Evolutionary conservation across 2,329 filamentous ascomycete species (phyloP).

Genomic region (Diaporthe capsici): DNA sequence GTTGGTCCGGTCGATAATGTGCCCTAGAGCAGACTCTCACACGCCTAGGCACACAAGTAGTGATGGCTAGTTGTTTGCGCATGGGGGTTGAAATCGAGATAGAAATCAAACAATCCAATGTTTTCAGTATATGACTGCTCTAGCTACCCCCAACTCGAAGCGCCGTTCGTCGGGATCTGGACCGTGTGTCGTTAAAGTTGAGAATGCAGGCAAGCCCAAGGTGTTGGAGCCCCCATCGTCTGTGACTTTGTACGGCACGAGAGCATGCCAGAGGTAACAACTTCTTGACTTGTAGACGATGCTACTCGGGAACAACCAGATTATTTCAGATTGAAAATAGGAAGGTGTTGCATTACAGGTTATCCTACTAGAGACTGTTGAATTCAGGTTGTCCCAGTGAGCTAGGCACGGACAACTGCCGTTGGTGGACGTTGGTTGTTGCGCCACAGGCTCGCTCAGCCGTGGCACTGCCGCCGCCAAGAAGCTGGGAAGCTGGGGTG

Average conservation of each 20-base stretch:
- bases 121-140: too few species aligned
- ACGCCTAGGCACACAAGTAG: background rate
- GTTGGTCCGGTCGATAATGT: background rate
- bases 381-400: background rate
- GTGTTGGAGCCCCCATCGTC: background rate
- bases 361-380: background rate
- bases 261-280: background rate
- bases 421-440: background rate
- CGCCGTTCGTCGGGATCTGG: background rate
- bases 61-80: background rate
- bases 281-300: too few species aligned
- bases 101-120: too few species aligned
- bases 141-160: too few species aligned
- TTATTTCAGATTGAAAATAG: too few species aligned
- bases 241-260: background rate
- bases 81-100: background rate
- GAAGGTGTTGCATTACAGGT: background rate
- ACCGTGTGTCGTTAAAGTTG: background rate
- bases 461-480: slow-evolving; percentile 26
- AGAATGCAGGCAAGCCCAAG: too few species aligned
- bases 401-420: background rate
- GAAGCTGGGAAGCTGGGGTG: background rate
- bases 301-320: too few species aligned
- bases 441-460: background rate
- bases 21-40: background rate